Percentiles rank a stretch among this genome's conserved stretches.
These are phyloP conservation scores for Bolboschoenus planiculmis DNA, from an alignment of 176 grass and related monocot genomes.

Conservation along the genomic window DNA sequence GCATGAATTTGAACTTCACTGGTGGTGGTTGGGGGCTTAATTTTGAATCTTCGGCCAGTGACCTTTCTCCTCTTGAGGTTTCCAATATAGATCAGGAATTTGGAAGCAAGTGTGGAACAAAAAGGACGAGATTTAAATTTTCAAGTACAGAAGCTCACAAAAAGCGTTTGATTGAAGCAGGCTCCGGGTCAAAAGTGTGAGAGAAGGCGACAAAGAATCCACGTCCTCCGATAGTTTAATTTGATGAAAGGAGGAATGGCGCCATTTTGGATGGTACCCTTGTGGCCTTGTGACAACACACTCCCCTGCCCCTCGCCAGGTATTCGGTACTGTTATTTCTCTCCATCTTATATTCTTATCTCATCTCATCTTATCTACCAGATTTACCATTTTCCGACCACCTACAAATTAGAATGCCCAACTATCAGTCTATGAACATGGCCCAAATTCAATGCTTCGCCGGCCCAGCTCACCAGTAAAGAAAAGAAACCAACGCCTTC, in stretches of 20 bases:
- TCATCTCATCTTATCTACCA: background rate
- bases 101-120: background rate
- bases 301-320: background rate
- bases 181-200: background rate
- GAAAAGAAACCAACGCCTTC: background rate
- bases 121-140: background rate
- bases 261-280: background rate
- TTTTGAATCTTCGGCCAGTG: no score
- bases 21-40: no score
- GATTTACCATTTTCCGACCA: background rate
- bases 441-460: background rate
- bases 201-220: slow-evolving; percentile 5
- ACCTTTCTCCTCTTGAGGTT: background rate
- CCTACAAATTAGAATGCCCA: background rate
- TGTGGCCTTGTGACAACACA: background rate
- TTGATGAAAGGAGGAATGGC: background rate
- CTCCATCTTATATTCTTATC: no score
- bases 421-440: background rate
- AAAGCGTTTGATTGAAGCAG: background rate
- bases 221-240: slow-evolving; percentile 3
- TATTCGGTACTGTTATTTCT: no score
- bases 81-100: background rate
- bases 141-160: slow-evolving; percentile 4
- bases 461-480: background rate
- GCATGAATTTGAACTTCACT: no score